A percentile compares a stretch with the other conserved stretches of the same genome.
Conservation (phyloP, 2,329 filamentous ascomycete species). For the Paraconiothyrium brasiliense region DNA sequence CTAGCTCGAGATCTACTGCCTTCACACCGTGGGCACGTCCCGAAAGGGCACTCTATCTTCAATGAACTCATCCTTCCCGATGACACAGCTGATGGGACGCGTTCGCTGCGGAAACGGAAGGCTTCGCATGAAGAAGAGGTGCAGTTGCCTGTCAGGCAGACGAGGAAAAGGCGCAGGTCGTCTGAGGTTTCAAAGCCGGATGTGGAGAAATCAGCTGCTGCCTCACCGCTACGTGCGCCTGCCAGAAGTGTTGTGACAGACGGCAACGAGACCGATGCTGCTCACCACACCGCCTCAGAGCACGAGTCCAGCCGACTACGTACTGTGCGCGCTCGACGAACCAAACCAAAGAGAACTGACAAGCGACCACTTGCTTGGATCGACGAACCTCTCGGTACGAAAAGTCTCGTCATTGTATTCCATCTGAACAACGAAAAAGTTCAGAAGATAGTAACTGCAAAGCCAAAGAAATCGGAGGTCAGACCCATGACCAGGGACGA, state of each 20-base stretch:
- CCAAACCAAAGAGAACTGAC: conserved; percentile 44
- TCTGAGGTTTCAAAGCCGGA: conserved; percentile 47
- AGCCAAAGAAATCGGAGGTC: conserved; percentile 61
- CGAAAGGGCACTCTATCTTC: conserved; percentile 74
- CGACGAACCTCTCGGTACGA: conserved; percentile 42
- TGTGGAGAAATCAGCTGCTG: conserved; percentile 35
- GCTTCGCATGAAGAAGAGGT: conserved; percentile 76
- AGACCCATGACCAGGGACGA: conserved; percentile 36
- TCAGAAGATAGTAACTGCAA: conserved; percentile 66
- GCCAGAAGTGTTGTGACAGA: conserved; percentile 42
- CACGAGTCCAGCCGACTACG: conserved; percentile 40
- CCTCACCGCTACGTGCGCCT: conserved; percentile 41
- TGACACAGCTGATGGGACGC: conserved; percentile 78
- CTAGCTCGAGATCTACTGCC: conserved; percentile 77
- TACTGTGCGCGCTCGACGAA: conserved; percentile 44
- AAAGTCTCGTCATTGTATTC: conserved; percentile 43
- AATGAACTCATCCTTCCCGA: conserved; percentile 76
- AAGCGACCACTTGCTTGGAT: conserved; percentile 49
- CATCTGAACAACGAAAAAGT: conserved; percentile 64
- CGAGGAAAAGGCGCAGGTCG: conserved; percentile 54
- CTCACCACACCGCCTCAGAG: conserved; percentile 40
- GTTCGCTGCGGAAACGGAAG: conserved; percentile 84
- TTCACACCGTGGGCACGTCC: conserved; percentile 71
- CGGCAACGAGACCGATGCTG: conserved; percentile 40
- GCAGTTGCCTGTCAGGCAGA: conserved; percentile 50